Conservation (phyloP, 2,329 filamentous ascomycete genomes). For the Colletotrichum horii region DNA sequence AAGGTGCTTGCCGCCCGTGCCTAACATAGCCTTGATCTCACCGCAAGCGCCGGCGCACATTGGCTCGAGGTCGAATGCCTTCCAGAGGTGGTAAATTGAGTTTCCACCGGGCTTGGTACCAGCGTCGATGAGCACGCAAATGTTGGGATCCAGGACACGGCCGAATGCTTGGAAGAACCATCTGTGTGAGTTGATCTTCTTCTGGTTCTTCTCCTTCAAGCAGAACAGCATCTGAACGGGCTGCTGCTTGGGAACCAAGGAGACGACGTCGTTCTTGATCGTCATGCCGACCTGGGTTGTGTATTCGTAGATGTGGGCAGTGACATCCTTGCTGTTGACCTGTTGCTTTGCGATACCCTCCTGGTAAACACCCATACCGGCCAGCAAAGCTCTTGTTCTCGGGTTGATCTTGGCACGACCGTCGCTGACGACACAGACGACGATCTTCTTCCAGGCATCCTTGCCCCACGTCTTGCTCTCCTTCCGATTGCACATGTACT, state of each 20-base stretch:
- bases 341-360: slow-evolving; percentile 98
- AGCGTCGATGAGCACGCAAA: slow-evolving; percentile 94
- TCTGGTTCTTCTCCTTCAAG: slow-evolving; percentile 99
- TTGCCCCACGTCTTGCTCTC: slow-evolving; percentile 98
- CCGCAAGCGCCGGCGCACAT: slow-evolving; percentile 98
- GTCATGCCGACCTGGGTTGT: slow-evolving; percentile 86
- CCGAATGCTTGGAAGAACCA: slow-evolving; percentile 99
- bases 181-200: slow-evolving; percentile 99
- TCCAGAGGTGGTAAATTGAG: slow-evolving; percentile 98
- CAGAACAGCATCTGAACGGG: slow-evolving; percentile 98
- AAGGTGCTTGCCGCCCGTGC: slow-evolving; percentile 81
- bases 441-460: slow-evolving; percentile 99
- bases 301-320: slow-evolving; percentile 97
- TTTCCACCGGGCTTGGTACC: slow-evolving; percentile 93
- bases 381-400: slow-evolving; percentile 85
- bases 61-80: slow-evolving; percentile 95
- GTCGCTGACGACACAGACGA: slow-evolving; percentile 96
- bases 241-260: slow-evolving; percentile 82
- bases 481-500: slow-evolving; percentile 93
- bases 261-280: slow-evolving; percentile 88
- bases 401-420: slow-evolving; percentile 97
- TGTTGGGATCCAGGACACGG: slow-evolving; percentile 89
- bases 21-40: slow-evolving; percentile 98
- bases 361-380: slow-evolving; percentile 95
- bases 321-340: slow-evolving; percentile 95